Base-by-base conservation (phyloP, 805 yeast genomes). In the Maudiozyma serrabonitensis region DNA sequence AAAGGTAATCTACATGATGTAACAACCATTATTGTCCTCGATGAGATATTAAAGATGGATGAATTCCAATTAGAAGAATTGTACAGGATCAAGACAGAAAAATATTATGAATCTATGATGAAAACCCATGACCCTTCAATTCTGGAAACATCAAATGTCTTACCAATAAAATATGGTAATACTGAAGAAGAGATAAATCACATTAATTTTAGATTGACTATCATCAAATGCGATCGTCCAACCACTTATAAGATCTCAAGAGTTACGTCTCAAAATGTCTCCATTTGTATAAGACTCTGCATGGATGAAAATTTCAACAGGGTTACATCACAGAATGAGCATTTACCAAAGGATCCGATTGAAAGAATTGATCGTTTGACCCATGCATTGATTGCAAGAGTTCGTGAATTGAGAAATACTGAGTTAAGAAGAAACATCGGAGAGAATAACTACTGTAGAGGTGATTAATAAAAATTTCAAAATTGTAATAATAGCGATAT, bases 391-490 rank as follows among this genome's bases (percentile, higher is more conserved):
- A 44, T 57, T 15, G 53, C 54, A 5, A 58, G 49, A 38, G 32
- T 56, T 2, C 50, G 50, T 19, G 57, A 52, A 41, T 50, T 62
- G 43, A 52, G 63, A 38, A 54, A 56, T 25, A 52, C 50, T 19
- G 64, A 63, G 21, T 53, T 64, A 21, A 58, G 64, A 42, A 60
- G 64, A 42, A 58, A 60, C 43, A 49, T 63, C 31, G 69, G 68
- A 28, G 64, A 62, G 43, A 63, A 62, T 44, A 59, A 58, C 45
- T 61, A 61, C 46, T 21, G 52, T 13, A 44, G 49, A n/a, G 51
- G 37, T 35, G 38, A 35, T 35, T 35, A 35, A 35, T 6, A 15
- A 21, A 19, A 5, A 31, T 16, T 32, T 16, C 12, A 34, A 41
- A 28, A 28, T 28, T 2, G 12, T 28, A 28, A 9, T 6, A 28